Conservation (phyloP, 1,284 basidiomycete genomes). For the Sporisorium exsertum region DNA sequence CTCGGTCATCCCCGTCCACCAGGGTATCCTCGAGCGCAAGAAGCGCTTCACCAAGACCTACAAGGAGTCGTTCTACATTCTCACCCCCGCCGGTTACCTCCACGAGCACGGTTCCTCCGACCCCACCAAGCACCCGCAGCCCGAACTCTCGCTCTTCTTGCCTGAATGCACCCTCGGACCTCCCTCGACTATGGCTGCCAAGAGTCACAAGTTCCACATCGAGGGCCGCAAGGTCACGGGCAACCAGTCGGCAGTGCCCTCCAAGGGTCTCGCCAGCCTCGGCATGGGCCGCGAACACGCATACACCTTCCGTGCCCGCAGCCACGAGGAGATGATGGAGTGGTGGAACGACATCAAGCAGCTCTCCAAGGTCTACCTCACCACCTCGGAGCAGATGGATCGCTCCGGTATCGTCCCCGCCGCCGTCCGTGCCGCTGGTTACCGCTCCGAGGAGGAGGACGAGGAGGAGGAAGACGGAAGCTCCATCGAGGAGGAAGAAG, state of each 20-base stretch:
- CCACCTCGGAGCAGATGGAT: conserved; percentile 93
- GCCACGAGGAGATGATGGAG: conserved; percentile 98
- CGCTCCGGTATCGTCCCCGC: conserved; percentile 91
- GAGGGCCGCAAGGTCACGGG: conserved; percentile 84
- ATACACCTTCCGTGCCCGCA: conserved; percentile 90
- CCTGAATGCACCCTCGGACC: conserved; percentile 96
- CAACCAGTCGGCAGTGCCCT: conserved; percentile 76
- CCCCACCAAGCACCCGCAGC: conserved; percentile 75
- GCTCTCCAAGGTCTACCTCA: conserved; percentile 94
- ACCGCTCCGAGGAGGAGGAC: conserved; percentile 73
- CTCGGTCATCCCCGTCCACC: conserved; percentile 86
- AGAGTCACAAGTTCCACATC: conserved; percentile 96
- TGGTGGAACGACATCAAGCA: conserved; percentile 99
- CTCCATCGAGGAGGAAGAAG: conserved; percentile 79
- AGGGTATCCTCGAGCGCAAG: conserved; percentile 93
- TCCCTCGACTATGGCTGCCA: conserved; percentile 79
- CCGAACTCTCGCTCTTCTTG: conserved; percentile 89
- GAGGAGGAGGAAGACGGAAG: conserved; percentile 79
- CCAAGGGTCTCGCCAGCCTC: conserved; percentile 74
- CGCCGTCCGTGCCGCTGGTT: conserved; percentile 88
- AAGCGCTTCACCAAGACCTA: conserved; percentile 94
- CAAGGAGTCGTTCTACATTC: conserved; percentile 82
- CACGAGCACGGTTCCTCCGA: conserved; percentile 90
- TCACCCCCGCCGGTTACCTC: conserved; percentile 94
- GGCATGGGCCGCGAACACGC: conserved; percentile 74